A percentile compares a stretch with the other conserved stretches of the same genome.
Conservation (phyloP, 2,329 filamentous ascomycete genomes). For the Alternaria arborescens region DNA sequence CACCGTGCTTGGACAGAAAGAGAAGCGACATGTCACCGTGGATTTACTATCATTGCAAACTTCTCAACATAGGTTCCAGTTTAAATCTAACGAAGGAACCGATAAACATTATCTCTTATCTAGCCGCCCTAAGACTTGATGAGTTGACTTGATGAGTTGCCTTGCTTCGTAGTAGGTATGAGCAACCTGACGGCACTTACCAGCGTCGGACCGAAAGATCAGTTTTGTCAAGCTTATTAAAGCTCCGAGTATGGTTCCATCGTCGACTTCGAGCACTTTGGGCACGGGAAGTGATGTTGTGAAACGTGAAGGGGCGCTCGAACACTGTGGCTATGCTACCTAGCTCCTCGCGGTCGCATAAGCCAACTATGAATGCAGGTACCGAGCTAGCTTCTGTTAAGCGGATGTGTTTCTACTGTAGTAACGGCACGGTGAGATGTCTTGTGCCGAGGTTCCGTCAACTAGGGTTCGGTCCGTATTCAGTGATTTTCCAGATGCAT, state of each 20-base stretch:
- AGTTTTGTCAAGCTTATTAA: not conserved
- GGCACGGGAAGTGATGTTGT: not conserved
- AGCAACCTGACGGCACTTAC: not conserved
- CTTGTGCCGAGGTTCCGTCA: not conserved
- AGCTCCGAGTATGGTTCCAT: not conserved
- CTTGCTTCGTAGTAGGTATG: not conserved
- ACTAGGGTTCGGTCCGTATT: not conserved
- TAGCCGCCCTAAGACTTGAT: not conserved
- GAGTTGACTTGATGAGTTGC: not conserved
- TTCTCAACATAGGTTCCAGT: not conserved
- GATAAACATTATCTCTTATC: not conserved
- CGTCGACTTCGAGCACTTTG: not conserved
- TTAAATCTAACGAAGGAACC: not conserved
- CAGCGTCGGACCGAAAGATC: not conserved
- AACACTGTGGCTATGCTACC: not conserved
- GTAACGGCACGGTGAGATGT: not conserved
- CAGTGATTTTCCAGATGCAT: not conserved
- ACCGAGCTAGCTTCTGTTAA: not conserved
- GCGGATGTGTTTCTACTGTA: not conserved
- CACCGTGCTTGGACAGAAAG: not conserved
- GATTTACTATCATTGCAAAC: not conserved
- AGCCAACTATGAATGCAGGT: not conserved
- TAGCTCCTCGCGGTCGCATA: not conserved
- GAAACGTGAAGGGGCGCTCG: not conserved
- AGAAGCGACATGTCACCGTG: not conserved